These are phyloP conservation scores for Capsicum baccatum DNA, from an alignment of 257 asterid species.

Conservation along the genomic window DNA sequence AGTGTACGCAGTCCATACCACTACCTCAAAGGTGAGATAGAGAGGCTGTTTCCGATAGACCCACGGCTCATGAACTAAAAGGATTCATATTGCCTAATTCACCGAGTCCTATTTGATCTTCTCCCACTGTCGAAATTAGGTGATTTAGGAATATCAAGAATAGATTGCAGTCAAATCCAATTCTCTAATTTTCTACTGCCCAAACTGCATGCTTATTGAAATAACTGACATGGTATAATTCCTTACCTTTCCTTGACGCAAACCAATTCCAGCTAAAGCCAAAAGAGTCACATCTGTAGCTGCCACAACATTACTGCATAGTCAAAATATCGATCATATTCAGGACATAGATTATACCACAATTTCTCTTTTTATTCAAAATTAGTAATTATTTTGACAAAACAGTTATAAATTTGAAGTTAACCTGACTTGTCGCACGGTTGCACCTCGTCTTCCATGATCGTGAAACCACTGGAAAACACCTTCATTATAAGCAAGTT, in stretches of 20 bases:
- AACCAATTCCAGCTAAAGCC: conserved; percentile 97
- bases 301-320: conserved; percentile 94
- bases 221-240: conserved; percentile 29
- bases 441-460: conserved; percentile 90
- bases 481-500: conserved; percentile 92
- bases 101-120: neutral
- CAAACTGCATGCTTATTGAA: neutral
- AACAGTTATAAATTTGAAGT: conserved; percentile 30
- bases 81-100: conserved; percentile 16
- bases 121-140: neutral
- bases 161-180: neutral
- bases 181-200: conserved; percentile 8
- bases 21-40: no score
- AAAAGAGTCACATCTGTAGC: conserved; percentile 93
- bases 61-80: neutral
- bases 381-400: neutral
- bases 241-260: conserved; percentile 81
- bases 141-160: conserved; percentile 14
- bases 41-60: no score
- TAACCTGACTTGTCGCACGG: conserved; percentile 95
- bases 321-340: conserved; percentile 45
- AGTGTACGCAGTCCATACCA: no score
- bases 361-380: conserved; percentile 11
- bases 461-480: conserved; percentile 85
- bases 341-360: conserved; percentile 34